Base-by-base conservation (phyloP, 1,284 basidiomycete genomes). In the Xerocomus minutiporus region DNA sequence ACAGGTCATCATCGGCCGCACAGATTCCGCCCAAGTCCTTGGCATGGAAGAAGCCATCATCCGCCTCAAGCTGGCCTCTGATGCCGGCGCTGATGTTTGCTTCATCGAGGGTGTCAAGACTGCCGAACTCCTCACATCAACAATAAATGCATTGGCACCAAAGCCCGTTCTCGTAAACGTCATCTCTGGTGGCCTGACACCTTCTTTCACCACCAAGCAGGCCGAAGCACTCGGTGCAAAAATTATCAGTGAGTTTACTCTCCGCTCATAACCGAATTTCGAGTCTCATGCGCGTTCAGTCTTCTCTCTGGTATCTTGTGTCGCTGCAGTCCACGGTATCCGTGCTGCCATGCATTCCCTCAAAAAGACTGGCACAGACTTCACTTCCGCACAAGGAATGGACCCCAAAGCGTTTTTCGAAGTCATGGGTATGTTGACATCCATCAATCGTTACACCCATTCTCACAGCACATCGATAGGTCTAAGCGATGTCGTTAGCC, bases 41-140 rank as follows among this genome's bases (percentile, higher is more conserved):
- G 88, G 86, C 26, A 86, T 90, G 81, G 86, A 91, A n/a, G 88
- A 89, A 69, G 89, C 88, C 0, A 59, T 90, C 51, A 70, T 63
- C 17, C 80, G 89, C 11, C 73, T 92, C 50, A 81, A 83, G 64
- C 76, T 88, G 31, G 88, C 89, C 3, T 79, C 84, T 1, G 83
- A 82, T 52, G 84, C 80, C 5, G 89, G 89, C 32, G 89, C 89
- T 1, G 89, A 91, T 62, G 87, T 90, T 23, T 90, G 86, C 67
- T 92, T 92, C 72, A 88, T 91, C 48, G 89, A 92, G 70, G 89
- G 88, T 50, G 86, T 90, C 40, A 80, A 80, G 67, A 85, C 80
- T 9, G 77, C 83, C 50, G 81, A 85, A 49, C 77, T 88, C 36
- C 77, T 90, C 28, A 73, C 78, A 58, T 71, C 72, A 2, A 87